Base-by-base conservation (phyloP, 768 basidiomycete species). In the Auriscalpium vulgare region DNA sequence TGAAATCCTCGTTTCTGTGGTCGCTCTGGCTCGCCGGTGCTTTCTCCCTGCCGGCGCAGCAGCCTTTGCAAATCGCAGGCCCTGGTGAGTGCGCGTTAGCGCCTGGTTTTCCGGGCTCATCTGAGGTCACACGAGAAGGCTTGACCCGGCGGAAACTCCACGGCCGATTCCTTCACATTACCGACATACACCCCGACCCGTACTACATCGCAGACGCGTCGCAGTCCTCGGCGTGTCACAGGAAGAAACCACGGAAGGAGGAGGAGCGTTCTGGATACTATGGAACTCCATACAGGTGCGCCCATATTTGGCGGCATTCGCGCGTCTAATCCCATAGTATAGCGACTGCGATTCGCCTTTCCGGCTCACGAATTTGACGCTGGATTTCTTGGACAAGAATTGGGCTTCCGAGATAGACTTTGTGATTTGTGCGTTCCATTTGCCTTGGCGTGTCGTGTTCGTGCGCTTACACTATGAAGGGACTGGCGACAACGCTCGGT, bases 361-460 rank as follows among this genome's bases (percentile, higher is more conserved):
- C 47, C 71, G 74, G 11, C 78, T 95, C n/a, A 82, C 87, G 36
- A 88, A 97, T 67, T 76, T 80, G 40, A 92, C 92, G 10, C 78
- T 97, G 51, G 85, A 93, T 60, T 90, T 78, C 72, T 69, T 95
- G 54, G 84, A 85, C 51, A 76, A 83, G 61, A 78, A 89, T 58
- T 94, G 90, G 91, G 80, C 84, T 44, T 75, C 81, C 57, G 83
- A 94, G 63, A 79, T 97, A 40, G 93, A 97, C 66, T 97, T 95
- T 67, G 91, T 97, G 36, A 76, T 97, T 37, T 94, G 89, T 88
- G 65, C 63, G 79, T 74, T 17, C 47, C 50, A 38, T 34, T 53
- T 17, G 19, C 29, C 50, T 21, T 45, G 36, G 53, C 29, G 37
- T 47, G 21, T 38, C 17, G 38, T n/a, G 44, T 34, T 17, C 44